phyloP scores from a whole-genome alignment of 106 monocot species.

The Dendrobium chrysotoxum region DNA sequence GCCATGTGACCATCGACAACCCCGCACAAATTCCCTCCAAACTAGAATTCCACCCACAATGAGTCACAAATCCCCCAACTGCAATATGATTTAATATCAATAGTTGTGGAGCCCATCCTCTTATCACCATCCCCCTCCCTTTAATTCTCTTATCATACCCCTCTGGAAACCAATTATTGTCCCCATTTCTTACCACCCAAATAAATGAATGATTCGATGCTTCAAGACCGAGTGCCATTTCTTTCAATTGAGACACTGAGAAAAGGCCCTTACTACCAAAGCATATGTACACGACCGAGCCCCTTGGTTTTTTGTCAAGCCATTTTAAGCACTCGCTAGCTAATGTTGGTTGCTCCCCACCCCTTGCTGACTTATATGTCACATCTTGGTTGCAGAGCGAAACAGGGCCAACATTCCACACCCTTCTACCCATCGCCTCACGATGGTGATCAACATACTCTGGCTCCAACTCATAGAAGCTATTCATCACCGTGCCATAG shows the following conservation, averaged over 20 bases:
- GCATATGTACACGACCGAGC: constrained; percentile 43
- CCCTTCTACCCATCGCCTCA: constrained; percentile 5
- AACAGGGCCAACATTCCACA: constrained; percentile 41
- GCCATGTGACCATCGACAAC: constrained; percentile 46
- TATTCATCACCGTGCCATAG: constrained; percentile 30
- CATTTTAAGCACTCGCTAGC: constrained; percentile 5
- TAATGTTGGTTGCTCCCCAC: not conserved
- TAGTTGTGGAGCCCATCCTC: constrained; percentile 38
- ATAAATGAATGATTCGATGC: constrained; percentile 20
- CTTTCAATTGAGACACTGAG: constrained; percentile 6
- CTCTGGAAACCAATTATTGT: not conserved
- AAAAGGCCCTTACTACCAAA: constrained; percentile 33
- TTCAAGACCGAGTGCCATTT: constrained; percentile 20
- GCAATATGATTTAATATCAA: constrained; percentile 38
- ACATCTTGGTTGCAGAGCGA: constrained; percentile 3
- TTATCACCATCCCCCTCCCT: constrained; percentile 24
- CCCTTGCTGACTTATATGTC: not conserved
- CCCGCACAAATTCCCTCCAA: constrained; percentile 33
- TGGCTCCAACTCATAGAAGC: constrained; percentile 38
- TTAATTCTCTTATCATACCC: constrained; percentile 14
- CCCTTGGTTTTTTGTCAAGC: constrained; percentile 17
- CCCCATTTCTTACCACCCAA: constrained; percentile 13
- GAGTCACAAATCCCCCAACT: constrained; percentile 64
- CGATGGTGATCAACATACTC: constrained; percentile 13
- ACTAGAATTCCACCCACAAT: constrained; percentile 75